Conservation (phyloP, 768 basidiomycete species). For the Strobilomyces confusus region DNA sequence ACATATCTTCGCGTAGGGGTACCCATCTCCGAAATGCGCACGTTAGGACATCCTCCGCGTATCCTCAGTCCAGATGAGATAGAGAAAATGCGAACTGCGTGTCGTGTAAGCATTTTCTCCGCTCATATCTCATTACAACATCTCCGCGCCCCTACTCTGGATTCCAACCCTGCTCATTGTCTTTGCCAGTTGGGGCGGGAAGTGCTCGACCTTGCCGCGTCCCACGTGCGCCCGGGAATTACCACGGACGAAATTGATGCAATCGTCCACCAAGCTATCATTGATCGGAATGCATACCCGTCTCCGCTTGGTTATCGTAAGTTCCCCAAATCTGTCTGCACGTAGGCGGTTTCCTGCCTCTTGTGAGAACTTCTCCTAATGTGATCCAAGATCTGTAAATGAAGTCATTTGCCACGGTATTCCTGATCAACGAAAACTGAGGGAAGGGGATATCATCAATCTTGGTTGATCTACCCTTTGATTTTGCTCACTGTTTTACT, state of each 20-base stretch:
- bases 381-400: slow-evolving; percentile 68
- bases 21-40: slow-evolving; percentile 56
- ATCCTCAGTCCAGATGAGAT: slow-evolving; percentile 72
- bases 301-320: slow-evolving; percentile 88
- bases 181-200: slow-evolving; percentile 72
- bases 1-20: slow-evolving; percentile 39
- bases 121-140: neutral
- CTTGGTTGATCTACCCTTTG: slow-evolving; percentile 52
- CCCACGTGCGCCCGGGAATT: slow-evolving; percentile 82
- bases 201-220: slow-evolving; percentile 89
- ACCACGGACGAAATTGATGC: slow-evolving; percentile 95
- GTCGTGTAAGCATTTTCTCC: slow-evolving; percentile 58
- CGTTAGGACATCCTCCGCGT: slow-evolving; percentile 56
- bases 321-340: slow-evolving; percentile 97
- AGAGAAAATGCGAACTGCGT: slow-evolving; percentile 84
- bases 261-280: slow-evolving; percentile 87
- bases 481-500: slow-evolving; percentile 13
- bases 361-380: slow-evolving; percentile 2
- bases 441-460: slow-evolving; percentile 95
- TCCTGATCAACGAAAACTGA: slow-evolving; percentile 77
- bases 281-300: slow-evolving; percentile 90
- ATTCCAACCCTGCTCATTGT: neutral
- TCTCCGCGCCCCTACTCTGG: neutral
- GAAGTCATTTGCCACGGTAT: slow-evolving; percentile 98
- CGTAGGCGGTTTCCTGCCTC: slow-evolving; percentile 46